phyloP scores from a whole-genome alignment of 1,284 basidiomycete genomes.

The Cryptococcus sp. region DNA sequence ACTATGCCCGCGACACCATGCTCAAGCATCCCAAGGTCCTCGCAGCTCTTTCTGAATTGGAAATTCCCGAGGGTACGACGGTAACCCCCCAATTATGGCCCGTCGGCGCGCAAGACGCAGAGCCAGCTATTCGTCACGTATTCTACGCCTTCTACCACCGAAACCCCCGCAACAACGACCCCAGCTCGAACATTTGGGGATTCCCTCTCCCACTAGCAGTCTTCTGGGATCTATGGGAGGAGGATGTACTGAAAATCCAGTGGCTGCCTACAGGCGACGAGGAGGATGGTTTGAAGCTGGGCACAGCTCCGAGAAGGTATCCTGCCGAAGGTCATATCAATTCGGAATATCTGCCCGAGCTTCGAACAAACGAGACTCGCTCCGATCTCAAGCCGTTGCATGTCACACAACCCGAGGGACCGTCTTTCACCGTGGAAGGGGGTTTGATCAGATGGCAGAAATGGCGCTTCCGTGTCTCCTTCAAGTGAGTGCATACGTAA shows the following conservation, averaged over 20 bases:
- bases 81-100: conserved; percentile 12
- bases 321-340: background rate
- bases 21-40: conserved; percentile 3
- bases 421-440: conserved; percentile 81
- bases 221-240: conserved; percentile 12
- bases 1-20: conserved; percentile 10
- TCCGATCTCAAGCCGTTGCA: conserved; percentile 73
- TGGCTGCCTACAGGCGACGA: conserved; percentile 7
- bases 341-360: conserved; percentile 6
- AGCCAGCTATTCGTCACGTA: conserved; percentile 1
- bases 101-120: conserved; percentile 8
- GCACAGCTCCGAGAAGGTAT: background rate
- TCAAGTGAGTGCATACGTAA: no score
- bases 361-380: background rate
- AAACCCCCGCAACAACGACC: conserved; percentile 13
- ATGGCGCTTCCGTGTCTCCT: conserved; percentile 40
- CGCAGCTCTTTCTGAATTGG: conserved; percentile 2
- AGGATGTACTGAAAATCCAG: conserved; percentile 8
- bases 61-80: conserved; percentile 3
- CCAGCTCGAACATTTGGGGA: conserved; percentile 40
- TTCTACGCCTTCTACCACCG: conserved; percentile 13
- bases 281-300: conserved; percentile 2
- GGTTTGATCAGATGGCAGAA: conserved; percentile 57
- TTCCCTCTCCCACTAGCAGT: conserved; percentile 29
- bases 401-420: conserved; percentile 85